A percentile compares a stretch with the other conserved stretches of the same genome.
Evolutionary conservation across 2,329 filamentous ascomycete genomes (phyloP).

Genomic region (Tolypocladium cylindrosporum): DNA sequence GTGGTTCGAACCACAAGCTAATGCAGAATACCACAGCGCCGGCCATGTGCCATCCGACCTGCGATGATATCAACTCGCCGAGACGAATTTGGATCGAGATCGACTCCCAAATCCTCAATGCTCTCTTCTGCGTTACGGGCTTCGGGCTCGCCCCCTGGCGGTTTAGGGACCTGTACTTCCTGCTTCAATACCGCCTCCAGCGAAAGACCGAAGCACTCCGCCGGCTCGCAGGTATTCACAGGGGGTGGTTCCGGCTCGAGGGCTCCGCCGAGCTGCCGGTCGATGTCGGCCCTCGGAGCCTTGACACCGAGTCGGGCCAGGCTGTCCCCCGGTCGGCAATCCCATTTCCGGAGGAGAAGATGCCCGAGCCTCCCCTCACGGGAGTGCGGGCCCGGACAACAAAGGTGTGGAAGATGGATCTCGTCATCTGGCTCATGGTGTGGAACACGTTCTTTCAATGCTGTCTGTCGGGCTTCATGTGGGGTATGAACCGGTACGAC

Average conservation of each 20-base stretch:
- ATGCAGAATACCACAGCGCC: constrained; percentile 29
- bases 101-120: constrained; percentile 70
- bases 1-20: not conserved
- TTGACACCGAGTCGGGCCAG: constrained; percentile 31
- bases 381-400: constrained; percentile 60
- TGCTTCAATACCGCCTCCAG: constrained; percentile 52
- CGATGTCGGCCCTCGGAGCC: constrained; percentile 41
- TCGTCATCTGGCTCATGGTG: constrained; percentile 69
- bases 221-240: constrained; percentile 63
- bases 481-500: constrained; percentile 62
- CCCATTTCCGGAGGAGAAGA: constrained; percentile 54
- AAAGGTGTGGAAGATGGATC: constrained; percentile 64
- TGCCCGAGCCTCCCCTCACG: constrained; percentile 59
- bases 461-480: constrained; percentile 71
- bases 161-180: constrained; percentile 67
- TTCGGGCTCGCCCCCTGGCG: constrained; percentile 81
- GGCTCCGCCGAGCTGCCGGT: constrained; percentile 51
- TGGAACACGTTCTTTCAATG: constrained; percentile 71
- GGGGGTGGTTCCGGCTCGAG: constrained; percentile 63
- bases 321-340: constrained; percentile 28
- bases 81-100: constrained; percentile 79
- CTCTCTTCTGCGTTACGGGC: constrained; percentile 76
- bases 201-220: constrained; percentile 48
- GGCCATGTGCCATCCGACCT: constrained; percentile 61
- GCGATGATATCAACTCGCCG: constrained; percentile 64